Evolutionary conservation across 2,329 filamentous ascomycete genomes (phyloP).

Genomic region (Fusarium nygamai): DNA sequence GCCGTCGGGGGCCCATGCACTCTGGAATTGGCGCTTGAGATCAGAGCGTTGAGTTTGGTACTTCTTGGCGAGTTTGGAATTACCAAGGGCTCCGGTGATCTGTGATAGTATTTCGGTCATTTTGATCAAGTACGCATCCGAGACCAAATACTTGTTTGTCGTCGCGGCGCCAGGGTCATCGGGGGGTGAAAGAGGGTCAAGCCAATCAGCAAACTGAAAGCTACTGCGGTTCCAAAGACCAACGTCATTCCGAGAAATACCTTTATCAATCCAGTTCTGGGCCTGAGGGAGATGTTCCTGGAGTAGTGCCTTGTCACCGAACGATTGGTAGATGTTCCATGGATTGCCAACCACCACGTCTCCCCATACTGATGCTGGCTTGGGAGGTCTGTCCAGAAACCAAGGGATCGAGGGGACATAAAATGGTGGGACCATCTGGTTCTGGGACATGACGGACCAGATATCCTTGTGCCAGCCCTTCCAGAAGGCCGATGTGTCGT

Average conservation of each 20-base stretch:
- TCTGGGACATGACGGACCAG: conserved; percentile 27
- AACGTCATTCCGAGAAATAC: conserved; percentile 30
- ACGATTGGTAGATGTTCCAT: conserved; percentile 17
- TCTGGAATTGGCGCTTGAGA: conserved; percentile 44
- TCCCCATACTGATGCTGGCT: conserved; percentile 21
- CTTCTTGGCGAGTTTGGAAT: conserved; percentile 35
- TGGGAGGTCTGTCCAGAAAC: background rate
- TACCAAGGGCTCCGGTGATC: conserved; percentile 47
- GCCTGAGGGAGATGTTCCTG: conserved; percentile 1
- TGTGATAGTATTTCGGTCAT: conserved; percentile 51
- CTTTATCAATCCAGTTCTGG: conserved; percentile 35
- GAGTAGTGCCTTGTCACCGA: conserved; percentile 3
- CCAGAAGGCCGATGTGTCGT: conserved; percentile 60
- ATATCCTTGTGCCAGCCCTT: conserved; percentile 31
- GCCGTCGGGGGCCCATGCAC: conserved; percentile 46
- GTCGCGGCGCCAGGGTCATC: conserved; percentile 50
- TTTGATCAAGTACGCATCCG: conserved; percentile 57
- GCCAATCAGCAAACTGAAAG: conserved; percentile 57
- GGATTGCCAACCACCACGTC: conserved; percentile 21
- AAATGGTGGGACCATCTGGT: conserved; percentile 2
- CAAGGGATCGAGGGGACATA: conserved; percentile 4
- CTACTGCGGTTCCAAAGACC: conserved; percentile 38
- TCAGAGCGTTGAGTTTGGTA: conserved; percentile 35
- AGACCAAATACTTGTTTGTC: conserved; percentile 52
- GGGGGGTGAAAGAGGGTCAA: conserved; percentile 55